Evolutionary conservation across 371 early-diverging fungal genomes (phyloP).

Genomic region (Lichtheimia ramosa): DNA sequence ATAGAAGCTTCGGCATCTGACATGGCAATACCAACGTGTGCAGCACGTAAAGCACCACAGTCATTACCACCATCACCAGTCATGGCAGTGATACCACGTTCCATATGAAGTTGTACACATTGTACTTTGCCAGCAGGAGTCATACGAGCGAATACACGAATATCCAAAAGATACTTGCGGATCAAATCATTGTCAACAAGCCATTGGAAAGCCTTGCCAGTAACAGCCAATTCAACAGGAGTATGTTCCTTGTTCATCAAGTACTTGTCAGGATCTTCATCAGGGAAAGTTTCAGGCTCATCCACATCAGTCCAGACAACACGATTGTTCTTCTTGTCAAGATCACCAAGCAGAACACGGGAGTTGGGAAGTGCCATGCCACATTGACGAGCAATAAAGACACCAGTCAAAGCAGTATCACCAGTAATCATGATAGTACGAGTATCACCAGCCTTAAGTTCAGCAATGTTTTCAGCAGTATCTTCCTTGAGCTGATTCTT

Average conservation of each 20-base stretch:
- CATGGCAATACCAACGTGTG: slow-evolving; percentile 94
- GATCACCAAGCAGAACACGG: slow-evolving; percentile 63
- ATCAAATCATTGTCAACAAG: slow-evolving; percentile 32
- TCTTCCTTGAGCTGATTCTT: slow-evolving; percentile 81
- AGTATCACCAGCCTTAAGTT: slow-evolving; percentile 76
- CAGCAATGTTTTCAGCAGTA: slow-evolving; percentile 63
- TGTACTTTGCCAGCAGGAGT: slow-evolving; percentile 69
- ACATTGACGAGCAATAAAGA: slow-evolving; percentile 60
- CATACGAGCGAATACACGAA: slow-evolving; percentile 77
- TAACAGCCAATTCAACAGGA: slow-evolving; percentile 63
- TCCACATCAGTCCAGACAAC: slow-evolving; percentile 29
- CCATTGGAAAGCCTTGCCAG: slow-evolving; percentile 63
- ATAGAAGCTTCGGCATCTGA: slow-evolving; percentile 76
- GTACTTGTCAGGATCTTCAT: slow-evolving; percentile 7
- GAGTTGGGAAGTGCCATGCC: slow-evolving; percentile 23
- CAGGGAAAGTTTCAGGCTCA: slow-evolving; percentile 7
- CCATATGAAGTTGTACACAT: slow-evolving; percentile 61
- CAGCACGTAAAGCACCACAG: slow-evolving; percentile 90
- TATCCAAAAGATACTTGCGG: slow-evolving; percentile 44
- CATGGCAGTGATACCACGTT: slow-evolving; percentile 77
- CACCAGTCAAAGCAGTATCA: slow-evolving; percentile 83
- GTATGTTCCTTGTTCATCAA: slow-evolving; percentile 20
- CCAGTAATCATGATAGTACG: slow-evolving; percentile 91
- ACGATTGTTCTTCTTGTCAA: slow-evolving; percentile 62
- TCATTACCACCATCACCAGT: slow-evolving; percentile 99